Evolutionary conservation across 345 rosid species (phyloP).

Genomic region (Pugionium cornutum): DNA sequence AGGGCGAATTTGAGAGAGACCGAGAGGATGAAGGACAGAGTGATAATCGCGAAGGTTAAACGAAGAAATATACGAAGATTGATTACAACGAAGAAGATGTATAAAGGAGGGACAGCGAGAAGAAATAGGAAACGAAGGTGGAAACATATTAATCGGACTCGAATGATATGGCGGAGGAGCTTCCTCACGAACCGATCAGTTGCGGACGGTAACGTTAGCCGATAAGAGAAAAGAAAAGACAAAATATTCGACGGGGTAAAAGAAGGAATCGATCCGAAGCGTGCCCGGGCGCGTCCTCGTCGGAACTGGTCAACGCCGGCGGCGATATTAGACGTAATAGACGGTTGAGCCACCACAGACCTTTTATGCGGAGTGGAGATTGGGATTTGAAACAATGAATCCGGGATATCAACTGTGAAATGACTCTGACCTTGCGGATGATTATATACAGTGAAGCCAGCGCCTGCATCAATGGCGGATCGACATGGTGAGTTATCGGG

Average conservation of each 20-base stretch:
- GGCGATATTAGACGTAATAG: slow-evolving; percentile 19
- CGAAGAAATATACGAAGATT: slow-evolving; percentile 21
- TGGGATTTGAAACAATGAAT: slow-evolving; percentile 28
- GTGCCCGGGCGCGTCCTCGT: slow-evolving; percentile 10
- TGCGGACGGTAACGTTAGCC: slow-evolving; percentile 17
- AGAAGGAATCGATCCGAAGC: slow-evolving; percentile 22
- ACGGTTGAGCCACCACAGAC: slow-evolving; percentile 46
- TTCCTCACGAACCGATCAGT: slow-evolving; percentile 34
- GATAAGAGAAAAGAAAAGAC: slow-evolving; percentile 28
- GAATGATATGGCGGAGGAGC: slow-evolving; percentile 43
- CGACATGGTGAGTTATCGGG: slow-evolving; percentile 3
- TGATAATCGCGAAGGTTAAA: background rate
- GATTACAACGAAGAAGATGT: slow-evolving; percentile 30
- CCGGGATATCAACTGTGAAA: slow-evolving; percentile 47
- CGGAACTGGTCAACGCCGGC: slow-evolving; percentile 39
- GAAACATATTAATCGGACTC: slow-evolving; percentile 52
- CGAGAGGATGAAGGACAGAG: slow-evolving; percentile 19
- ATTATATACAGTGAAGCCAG: slow-evolving; percentile 17
- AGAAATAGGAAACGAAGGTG: slow-evolving; percentile 50
- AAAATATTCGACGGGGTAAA: slow-evolving; percentile 21
- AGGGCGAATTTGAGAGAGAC: slow-evolving; percentile 46
- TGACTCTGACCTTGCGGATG: slow-evolving; percentile 19
- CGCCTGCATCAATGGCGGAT: slow-evolving; percentile 24
- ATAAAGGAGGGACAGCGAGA: slow-evolving; percentile 40
- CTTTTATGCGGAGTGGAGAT: slow-evolving; percentile 53